These are phyloP conservation scores for Citrus medica DNA, from an alignment of 345 rosid genomes.

Conservation along the genomic window DNA sequence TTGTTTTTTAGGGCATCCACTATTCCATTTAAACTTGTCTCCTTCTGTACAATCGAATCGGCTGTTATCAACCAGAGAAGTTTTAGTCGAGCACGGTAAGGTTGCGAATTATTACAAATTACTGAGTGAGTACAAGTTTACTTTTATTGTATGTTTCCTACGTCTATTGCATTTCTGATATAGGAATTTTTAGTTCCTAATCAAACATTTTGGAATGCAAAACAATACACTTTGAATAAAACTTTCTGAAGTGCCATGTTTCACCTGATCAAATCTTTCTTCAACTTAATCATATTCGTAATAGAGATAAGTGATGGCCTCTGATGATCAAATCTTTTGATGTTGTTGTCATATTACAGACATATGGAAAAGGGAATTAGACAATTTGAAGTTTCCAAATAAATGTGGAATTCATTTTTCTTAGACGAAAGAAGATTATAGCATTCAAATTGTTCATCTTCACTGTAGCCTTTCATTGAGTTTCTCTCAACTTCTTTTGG, in stretches of 20 bases:
- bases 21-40: conserved; percentile 26
- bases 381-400: not conserved
- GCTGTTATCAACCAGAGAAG: conserved; percentile 21
- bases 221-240: not conserved
- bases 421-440: not conserved
- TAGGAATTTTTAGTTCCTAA: not conserved
- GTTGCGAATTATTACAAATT: conserved; percentile 11
- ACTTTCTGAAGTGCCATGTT: not conserved
- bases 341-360: not conserved
- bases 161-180: not conserved
- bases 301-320: not conserved
- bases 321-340: not conserved
- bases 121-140: not conserved
- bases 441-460: not conserved
- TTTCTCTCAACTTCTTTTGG: not conserved
- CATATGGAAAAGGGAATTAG: not conserved
- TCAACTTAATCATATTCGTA: not conserved
- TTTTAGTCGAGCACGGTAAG: conserved; percentile 32
- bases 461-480: not conserved
- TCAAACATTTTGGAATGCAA: not conserved
- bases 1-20: conserved; percentile 33
- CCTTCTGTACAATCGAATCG: conserved; percentile 26
- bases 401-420: not conserved
- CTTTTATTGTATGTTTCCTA: not conserved
- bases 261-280: not conserved